Evolutionary conservation across 108 stramenopile genomes (phyloP), one percentile per base, ranked within the genome.

Genomic region (Discostella pseudostelligera): DNA sequence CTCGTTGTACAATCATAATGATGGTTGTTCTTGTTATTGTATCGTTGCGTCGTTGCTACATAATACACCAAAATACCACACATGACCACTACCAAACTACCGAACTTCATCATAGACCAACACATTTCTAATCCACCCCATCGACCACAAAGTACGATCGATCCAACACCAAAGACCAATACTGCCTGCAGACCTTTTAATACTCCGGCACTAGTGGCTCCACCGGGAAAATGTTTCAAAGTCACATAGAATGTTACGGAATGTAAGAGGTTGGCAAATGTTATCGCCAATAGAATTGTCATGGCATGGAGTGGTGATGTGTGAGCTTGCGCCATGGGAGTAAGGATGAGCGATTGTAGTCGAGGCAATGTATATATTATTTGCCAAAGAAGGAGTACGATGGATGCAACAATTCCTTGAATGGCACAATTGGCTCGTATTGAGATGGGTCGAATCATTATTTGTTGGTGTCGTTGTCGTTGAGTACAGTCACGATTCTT

Each of bases 151-250:
- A 84, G 85, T 0, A 82, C 48, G n/a, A 79, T n/a, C 10, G 86
- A 67, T 3, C 85, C 77, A 4, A 70, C 53, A 6, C 74, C 77
- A 60, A 93, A 90, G 4, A 93, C 86, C 47, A 93, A 65, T 1
- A 88, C 88, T 16, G 92, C 92, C 51, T 93, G 88, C 32, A 90
- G 56, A 20, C 92, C 92, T 78, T 93, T 89, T 70, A 93, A 62
- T 0, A 93, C 87, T 13, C 92, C 92, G 0, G 92, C 92, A 61
- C 61, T 76, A 11, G 86, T 87, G 0, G 87, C 84, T 11, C 92
- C 92, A 40, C 87, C 85, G 5, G 85, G 82, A 46, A 84, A 86
- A 49, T 89, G 67, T 26, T 74, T 72, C 61, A 93, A 54, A 7
- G 88, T 93, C 16, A 76, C 59, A 50, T 67, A 93, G 61, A 86